Evolutionary conservation across 192 early-diverging fungal species (phyloP), one percentile per base, ranked within the genome.

Genomic region (Coemansia sp.): DNA sequence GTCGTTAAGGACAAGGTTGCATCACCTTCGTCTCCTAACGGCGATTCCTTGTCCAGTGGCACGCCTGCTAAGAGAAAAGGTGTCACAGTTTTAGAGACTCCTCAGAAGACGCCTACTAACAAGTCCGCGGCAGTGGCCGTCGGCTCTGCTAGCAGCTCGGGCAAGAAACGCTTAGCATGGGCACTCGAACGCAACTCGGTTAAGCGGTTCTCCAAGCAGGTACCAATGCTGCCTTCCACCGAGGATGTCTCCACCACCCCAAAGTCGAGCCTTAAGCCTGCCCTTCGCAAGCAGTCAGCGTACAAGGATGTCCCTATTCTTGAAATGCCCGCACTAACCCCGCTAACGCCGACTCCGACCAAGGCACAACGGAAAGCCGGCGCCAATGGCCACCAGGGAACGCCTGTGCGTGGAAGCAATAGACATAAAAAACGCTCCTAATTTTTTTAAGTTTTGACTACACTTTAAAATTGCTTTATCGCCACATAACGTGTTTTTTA

Each of bases 161-260:
- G 53, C 2, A 68, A 62, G 53, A 71, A 69, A 65, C 56, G 57
- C 19, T 66, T 73, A 13, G 60, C 47, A 37, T 78, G 75, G 75
- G 75, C 69, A 7, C 62, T 72, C 6, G 75, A 78, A 51, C 65
- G 57, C 59, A 78, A 73, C 53, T 61, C 66, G 10, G 66, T 68
- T n/a, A 78, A 78, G 66, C 69, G 59, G 50, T 78, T 78, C 50
- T 39, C 62, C 19, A 78, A 72, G 42, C 69, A 69, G 51, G 66
- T 73, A 17, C 75, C 75, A 9, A 68, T 78, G 70, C 59, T 69
- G 17, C 65, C 75, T 4, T 62, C 63, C 39, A 34, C 51, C 22
- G 63, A 61, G 34, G 54, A 65, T 6, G 33, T 38, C 19, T 27
- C 59, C n/a, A 50, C 21, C 14, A 25, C 24, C 37, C 51, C 58